Evolutionary conservation across 2,329 filamentous ascomycete genomes (phyloP), one percentile per base, ranked within the genome.

Genomic region (Penicillium sp.): DNA sequence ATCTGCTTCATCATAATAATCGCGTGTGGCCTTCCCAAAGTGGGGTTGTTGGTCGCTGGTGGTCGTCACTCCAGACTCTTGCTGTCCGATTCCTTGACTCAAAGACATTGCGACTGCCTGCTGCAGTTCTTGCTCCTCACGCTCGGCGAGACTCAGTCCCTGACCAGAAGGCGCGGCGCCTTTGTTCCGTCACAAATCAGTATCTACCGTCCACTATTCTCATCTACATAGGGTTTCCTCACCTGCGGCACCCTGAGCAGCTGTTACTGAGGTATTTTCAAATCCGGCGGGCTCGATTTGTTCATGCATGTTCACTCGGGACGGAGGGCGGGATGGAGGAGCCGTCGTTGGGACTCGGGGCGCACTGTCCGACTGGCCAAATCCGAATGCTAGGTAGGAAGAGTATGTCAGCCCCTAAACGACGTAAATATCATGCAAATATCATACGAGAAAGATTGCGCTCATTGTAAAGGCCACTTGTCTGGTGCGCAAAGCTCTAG

Each of bases 1-100:
- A 18, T 79, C 72, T 7, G 69, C 72, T 50, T 78, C 73, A 27
- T 87, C 83, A 66, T 87, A 86, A 61, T 82, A 70, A 24, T 81
- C 79, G 58, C 78, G 77, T 19, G 78, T 85, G 1, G 84, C 84
- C 54, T 83, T 84, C 5, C 82, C 80, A 69, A 87, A 86, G 11
- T 78, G 73, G 33, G 75, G 69, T 60, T 71, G 74, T 18, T 67
- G 55, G 7, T 37, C 74, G 5, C n/a, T 19, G 22, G 69, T 60
- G 16, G 71, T 74, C 10, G 82, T 77, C 14, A 85, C 76, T 2
- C 85, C 85, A 19, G 77, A 82, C 68, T 87, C 84, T 73, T 87
- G 85, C 33, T 71, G 71, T n/a, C 76, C 73, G 52, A 77, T 66
- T 19, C 72, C 73, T 44, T 77, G 73, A 35, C 73, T 73, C 47